Evolutionary conservation across 805 yeast species (phyloP).

Genomic region (Cyberlindnera misumaiensis): DNA sequence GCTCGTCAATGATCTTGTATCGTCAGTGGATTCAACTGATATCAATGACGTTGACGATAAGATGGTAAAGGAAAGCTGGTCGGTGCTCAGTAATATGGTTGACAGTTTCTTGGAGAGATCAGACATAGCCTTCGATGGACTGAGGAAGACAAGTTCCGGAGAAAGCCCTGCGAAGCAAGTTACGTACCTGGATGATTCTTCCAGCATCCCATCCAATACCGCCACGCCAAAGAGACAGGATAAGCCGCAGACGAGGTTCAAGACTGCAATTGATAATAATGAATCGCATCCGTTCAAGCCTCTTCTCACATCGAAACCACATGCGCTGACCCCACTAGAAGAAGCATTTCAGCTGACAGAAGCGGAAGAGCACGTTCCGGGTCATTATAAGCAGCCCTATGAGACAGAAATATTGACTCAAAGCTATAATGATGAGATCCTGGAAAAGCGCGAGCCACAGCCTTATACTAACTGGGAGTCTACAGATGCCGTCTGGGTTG

Average conservation of each 20-base stretch:
- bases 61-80: constrained; percentile 50
- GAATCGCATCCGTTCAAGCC: constrained; percentile 76
- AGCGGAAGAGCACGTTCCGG: constrained; percentile 37
- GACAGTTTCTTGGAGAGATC: constrained; percentile 73
- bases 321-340: constrained; percentile 51
- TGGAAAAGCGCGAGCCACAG: constrained; percentile 40
- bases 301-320: constrained; percentile 62
- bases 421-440: constrained; percentile 57
- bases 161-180: constrained; percentile 15
- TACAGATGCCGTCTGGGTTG: constrained; percentile 67
- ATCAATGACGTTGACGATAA: constrained; percentile 30
- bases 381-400: constrained; percentile 78
- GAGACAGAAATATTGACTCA: constrained; percentile 61
- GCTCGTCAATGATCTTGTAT: constrained; percentile 39
- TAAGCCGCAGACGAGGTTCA: constrained; percentile 69
- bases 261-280: constrained; percentile 55
- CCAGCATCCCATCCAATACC: constrained; percentile 10
- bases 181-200: constrained; percentile 46
- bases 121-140: constrained; percentile 57
- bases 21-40: constrained; percentile 27
- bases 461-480: constrained; percentile 57
- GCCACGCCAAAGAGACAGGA: constrained; percentile 27
- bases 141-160: constrained; percentile 13
- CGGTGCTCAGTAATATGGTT: constrained; percentile 48
- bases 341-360: constrained; percentile 37